Conservation (phyloP, 352 stramenopile species). For the Achlya hypogyna region DNA sequence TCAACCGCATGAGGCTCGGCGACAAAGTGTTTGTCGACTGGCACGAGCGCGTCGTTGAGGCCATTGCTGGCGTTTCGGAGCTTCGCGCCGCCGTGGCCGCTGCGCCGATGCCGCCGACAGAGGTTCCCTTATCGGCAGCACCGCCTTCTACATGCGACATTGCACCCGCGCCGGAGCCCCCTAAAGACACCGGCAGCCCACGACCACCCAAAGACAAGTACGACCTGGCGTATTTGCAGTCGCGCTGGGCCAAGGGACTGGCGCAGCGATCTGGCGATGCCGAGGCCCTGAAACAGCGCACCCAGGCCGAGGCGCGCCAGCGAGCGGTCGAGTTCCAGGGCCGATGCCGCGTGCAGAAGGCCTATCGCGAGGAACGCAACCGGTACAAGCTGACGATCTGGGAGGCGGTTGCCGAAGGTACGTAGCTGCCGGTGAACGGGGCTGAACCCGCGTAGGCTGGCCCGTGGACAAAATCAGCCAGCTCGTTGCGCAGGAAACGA, state of each 20-base stretch:
- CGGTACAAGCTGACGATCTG: conserved; percentile 51
- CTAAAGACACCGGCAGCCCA: not conserved
- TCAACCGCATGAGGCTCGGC: conserved; percentile 21
- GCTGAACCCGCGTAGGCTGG: not conserved
- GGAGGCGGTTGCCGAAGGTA: conserved; percentile 50
- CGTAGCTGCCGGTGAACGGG: not conserved
- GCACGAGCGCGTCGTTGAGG: conserved; percentile 28
- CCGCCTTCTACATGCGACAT: not conserved
- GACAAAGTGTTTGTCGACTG: conserved; percentile 47
- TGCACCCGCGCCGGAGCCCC: not conserved
- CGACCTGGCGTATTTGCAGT: conserved; percentile 25
- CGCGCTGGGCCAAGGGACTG: conserved; percentile 37
- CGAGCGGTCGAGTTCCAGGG: conserved; percentile 18
- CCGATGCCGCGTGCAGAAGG: conserved; percentile 22
- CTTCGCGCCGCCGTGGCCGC: conserved; percentile 28
- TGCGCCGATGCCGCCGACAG: not conserved
- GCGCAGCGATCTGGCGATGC: conserved; percentile 28
- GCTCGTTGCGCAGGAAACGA: conserved; percentile 49
- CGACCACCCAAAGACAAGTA: conserved; percentile 21
- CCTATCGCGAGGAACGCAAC: conserved; percentile 20
- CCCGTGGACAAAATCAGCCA: conserved; percentile 37
- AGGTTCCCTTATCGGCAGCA: not conserved
- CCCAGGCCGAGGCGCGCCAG: conserved; percentile 16
- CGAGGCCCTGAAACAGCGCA: not conserved
- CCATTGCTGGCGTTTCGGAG: conserved; percentile 26